Percentiles rank a stretch among this genome's conserved stretches.
These are phyloP conservation scores for Cercospora canescens DNA, from an alignment of 2,329 filamentous ascomycete genomes.

Conservation along the genomic window DNA sequence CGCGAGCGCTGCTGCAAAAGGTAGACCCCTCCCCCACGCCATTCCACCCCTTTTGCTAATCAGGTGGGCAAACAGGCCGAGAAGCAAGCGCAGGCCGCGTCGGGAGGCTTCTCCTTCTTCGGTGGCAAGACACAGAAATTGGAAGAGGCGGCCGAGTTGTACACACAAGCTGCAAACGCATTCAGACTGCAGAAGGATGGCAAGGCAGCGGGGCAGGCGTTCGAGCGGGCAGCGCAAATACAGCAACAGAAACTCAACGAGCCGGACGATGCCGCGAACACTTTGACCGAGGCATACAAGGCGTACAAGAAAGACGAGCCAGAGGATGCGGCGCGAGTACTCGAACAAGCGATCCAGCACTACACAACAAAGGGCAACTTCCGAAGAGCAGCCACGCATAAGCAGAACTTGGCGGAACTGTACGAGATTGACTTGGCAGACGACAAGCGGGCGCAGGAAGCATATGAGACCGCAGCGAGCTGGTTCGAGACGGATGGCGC, in stretches of 20 bases:
- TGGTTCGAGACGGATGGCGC: slow-evolving; percentile 92
- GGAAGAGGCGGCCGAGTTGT: slow-evolving; percentile 84
- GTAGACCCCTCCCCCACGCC: slow-evolving; percentile 43
- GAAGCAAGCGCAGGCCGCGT: slow-evolving; percentile 72
- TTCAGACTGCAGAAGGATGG: slow-evolving; percentile 86
- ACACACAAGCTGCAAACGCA: slow-evolving; percentile 84
- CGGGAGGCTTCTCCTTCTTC: slow-evolving; percentile 85
- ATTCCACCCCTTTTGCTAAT: slow-evolving; percentile 9
- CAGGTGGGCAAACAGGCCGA: slow-evolving; percentile 65
- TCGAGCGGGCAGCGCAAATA: slow-evolving; percentile 80
- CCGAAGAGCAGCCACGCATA: slow-evolving; percentile 82
- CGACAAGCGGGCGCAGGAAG: slow-evolving; percentile 73
- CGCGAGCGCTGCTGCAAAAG: slow-evolving; percentile 76
- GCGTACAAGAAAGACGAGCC: slow-evolving; percentile 85
- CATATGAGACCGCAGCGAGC: slow-evolving; percentile 80
- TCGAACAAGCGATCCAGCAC: slow-evolving; percentile 77
- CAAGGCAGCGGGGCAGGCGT: slow-evolving; percentile 81
- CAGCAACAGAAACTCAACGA: slow-evolving; percentile 82
- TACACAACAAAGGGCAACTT: slow-evolving; percentile 91
- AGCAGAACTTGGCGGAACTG: slow-evolving; percentile 84
- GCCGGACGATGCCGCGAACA: slow-evolving; percentile 88
- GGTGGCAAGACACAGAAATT: slow-evolving; percentile 85
- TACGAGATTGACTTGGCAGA: slow-evolving; percentile 82
- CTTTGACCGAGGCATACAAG: slow-evolving; percentile 88
- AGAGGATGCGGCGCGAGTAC: slow-evolving; percentile 75